Percentiles rank a stretch among this genome's conserved stretches.
Conservation (phyloP, 108 stramenopile species). For the Skeletonema tropicum region DNA sequence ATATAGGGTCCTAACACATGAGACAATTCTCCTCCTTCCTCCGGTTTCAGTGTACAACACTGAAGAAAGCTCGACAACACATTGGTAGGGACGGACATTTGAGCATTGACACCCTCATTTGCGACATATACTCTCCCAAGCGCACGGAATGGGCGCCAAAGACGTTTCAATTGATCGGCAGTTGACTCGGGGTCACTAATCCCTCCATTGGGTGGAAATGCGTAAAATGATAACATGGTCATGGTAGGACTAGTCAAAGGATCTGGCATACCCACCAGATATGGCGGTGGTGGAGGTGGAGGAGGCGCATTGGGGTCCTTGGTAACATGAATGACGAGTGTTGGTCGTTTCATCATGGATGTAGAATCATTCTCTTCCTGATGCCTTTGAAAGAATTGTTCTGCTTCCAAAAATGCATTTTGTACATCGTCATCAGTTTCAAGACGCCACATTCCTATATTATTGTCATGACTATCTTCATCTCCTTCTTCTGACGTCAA, state of each 20-base stretch:
- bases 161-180: constrained; percentile 55
- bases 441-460: constrained; percentile 49
- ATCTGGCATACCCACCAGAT: constrained; percentile 74
- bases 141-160: constrained; percentile 88
- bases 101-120: constrained; percentile 95
- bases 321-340: constrained; percentile 70
- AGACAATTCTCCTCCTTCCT: constrained; percentile 22
- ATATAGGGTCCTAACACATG: constrained; percentile 69
- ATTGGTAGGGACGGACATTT: constrained; percentile 95
- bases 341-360: constrained; percentile 75
- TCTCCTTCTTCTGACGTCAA: constrained; percentile 19
- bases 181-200: constrained; percentile 75
- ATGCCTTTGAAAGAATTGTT: constrained; percentile 58
- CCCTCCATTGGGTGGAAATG: constrained; percentile 71
- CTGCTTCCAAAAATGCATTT: constrained; percentile 65
- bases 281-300: constrained; percentile 73
- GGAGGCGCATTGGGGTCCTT: constrained; percentile 87
- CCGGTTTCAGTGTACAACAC: constrained; percentile 21
- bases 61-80: constrained; percentile 48
- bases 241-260: constrained; percentile 68
- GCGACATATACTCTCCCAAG: constrained; percentile 95
- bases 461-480: constrained; percentile 13
- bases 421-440: constrained; percentile 75
- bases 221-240: constrained; percentile 91
- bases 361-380: constrained; percentile 20